Base-by-base conservation (phyloP, 176 grass and related monocot species). In the Hordeum marinum region DNA sequence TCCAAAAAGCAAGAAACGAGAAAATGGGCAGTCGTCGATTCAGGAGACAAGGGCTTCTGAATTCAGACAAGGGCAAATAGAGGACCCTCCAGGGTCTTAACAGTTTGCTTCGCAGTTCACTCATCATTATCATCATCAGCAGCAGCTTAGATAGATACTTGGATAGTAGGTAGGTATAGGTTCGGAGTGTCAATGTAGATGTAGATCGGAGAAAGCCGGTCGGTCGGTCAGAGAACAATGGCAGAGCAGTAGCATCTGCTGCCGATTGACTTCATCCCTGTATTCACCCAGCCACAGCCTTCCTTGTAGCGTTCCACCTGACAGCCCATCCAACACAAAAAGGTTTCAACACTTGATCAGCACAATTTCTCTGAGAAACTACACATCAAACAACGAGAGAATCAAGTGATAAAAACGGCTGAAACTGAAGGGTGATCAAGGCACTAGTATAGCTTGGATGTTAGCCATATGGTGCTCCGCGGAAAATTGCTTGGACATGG, bases 221-320 rank as follows among this genome's bases (percentile, higher is more conserved):
- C 14, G 20, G 23, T 45, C 43, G 63, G 43, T 84, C 70, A 95
- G 40, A 95, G 77, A 63, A 87, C 87, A 75, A 92, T 43, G 63
- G 84, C 87, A 59, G 80, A 89, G 50, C 90, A 92, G 86, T 91
- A 84, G 81, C 89, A 90, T 82, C 90, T 92, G 61, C 80, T 86
- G 32, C 88, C 90, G 48, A 90, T 75, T n/a, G 90, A 82, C 74
- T 84, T 95, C 62, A 88, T 24, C 11, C 80, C 90, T 0, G 85
- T 90, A 7, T 83, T 79, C 78, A 80, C 84, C 91, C 93, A 98
- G 1, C 87, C 85, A 46, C 37, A 75, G 11, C 93, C 93, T 80
- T 93, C 93, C 82, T 74, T 79, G 76, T 90, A 98, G 71, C 72
- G 85, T 41, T 98, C 95, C 87, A 95, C 89, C 93, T 95, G 78